These are phyloP conservation scores for Balansia obtecta DNA, from an alignment of 2,329 filamentous ascomycete genomes.

Conservation along the genomic window DNA sequence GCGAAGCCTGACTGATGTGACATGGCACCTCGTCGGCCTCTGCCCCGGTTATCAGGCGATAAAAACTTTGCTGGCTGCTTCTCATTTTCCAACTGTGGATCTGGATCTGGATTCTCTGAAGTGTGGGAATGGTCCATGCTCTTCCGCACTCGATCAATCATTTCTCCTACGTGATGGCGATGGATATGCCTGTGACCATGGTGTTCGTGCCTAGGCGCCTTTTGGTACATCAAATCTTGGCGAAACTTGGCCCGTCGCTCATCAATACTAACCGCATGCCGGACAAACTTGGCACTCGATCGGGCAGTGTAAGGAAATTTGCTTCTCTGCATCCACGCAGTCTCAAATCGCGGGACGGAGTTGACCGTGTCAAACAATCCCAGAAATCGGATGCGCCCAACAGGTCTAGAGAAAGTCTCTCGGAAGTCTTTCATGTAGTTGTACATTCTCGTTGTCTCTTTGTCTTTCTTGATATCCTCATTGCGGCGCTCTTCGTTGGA, in stretches of 20 bases:
- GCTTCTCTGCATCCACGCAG: constrained; percentile 63
- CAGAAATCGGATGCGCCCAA: constrained; percentile 61
- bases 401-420: constrained; percentile 67
- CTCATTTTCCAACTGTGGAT: background rate
- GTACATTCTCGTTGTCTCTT: constrained; percentile 44
- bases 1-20: constrained; percentile 14
- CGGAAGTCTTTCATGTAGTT: constrained; percentile 68
- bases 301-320: constrained; percentile 59
- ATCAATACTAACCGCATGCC: constrained; percentile 59
- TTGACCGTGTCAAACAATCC: constrained; percentile 78
- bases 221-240: constrained; percentile 54
- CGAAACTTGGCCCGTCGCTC: constrained; percentile 61
- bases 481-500: constrained; percentile 28
- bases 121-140: constrained; percentile 7
- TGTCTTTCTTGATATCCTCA: constrained; percentile 17
- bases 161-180: constrained; percentile 11
- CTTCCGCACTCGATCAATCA: constrained; percentile 10
- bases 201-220: constrained; percentile 9
- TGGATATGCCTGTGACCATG: constrained; percentile 11
- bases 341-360: constrained; percentile 66
- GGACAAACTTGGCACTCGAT: constrained; percentile 46
- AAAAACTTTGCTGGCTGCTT: constrained; percentile 7
- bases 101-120: background rate
- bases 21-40: constrained; percentile 9
- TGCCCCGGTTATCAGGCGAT: constrained; percentile 5